Evolutionary conservation across 1,284 basidiomycete genomes (phyloP).

Genomic region (Ustilago curta): DNA sequence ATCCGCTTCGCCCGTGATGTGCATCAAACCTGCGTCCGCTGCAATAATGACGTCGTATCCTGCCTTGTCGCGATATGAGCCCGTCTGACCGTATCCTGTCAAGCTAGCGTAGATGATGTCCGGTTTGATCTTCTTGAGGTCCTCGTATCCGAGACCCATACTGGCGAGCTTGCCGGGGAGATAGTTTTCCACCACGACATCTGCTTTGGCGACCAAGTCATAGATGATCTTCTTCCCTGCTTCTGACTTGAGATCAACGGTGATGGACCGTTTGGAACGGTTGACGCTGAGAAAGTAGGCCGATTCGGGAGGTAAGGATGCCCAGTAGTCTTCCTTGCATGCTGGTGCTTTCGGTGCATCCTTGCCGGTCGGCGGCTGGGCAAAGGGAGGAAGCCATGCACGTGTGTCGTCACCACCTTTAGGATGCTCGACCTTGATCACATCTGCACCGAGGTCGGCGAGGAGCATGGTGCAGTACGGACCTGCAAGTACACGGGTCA

Average conservation of each 20-base stretch:
- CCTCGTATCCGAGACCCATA: constrained; percentile 87
- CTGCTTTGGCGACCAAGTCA: constrained; percentile 79
- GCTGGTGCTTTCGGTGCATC: constrained; percentile 46
- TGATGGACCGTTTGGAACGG: constrained; percentile 85
- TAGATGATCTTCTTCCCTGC: constrained; percentile 83
- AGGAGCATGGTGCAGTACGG: constrained; percentile 84
- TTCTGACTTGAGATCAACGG: constrained; percentile 84
- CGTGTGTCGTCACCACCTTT: constrained; percentile 89
- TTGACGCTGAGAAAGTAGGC: constrained; percentile 93
- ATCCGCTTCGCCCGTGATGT: constrained; percentile 84
- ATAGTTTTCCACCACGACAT: constrained; percentile 76
- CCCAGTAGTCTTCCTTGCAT: constrained; percentile 74
- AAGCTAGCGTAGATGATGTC: constrained; percentile 88
- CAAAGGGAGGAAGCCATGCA: constrained; percentile 65
- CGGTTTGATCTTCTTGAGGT: constrained; percentile 83
- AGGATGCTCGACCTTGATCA: constrained; percentile 76
- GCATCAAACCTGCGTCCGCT: constrained; percentile 64
- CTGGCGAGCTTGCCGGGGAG: constrained; percentile 79
- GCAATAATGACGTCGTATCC: constrained; percentile 66
- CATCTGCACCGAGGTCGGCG: constrained; percentile 86
- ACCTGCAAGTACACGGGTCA: constrained; percentile 88
- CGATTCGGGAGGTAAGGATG: constrained; percentile 81
- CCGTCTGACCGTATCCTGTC: constrained; percentile 93
- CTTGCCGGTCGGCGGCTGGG: constrained; percentile 38
- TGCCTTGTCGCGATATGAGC: constrained; percentile 83